phyloP scores from a whole-genome alignment of 2,329 filamentous ascomycete species.

The Davidsoniella virescens region DNA sequence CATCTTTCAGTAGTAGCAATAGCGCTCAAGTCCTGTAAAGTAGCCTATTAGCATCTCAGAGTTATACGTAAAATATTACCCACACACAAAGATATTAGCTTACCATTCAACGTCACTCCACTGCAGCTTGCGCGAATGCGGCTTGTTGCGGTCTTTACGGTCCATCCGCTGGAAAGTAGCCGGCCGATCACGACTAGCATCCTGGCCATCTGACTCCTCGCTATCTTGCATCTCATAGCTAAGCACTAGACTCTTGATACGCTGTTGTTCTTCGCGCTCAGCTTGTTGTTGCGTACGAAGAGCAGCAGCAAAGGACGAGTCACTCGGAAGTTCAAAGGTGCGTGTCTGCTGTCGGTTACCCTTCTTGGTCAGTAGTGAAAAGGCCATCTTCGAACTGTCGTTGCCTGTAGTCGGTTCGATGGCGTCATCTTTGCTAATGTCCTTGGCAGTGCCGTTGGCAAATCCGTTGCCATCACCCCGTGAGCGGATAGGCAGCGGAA shows the following conservation, averaged over 20 bases:
- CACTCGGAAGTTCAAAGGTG: constrained; percentile 73
- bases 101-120: constrained; percentile 98
- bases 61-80: no score
- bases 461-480: constrained; percentile 22
- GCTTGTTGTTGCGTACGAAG: constrained; percentile 94
- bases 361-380: constrained; percentile 86
- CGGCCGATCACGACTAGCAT: constrained; percentile 27
- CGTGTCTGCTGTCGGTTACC: constrained; percentile 93
- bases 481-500: constrained; percentile 80
- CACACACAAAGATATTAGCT: neutral
- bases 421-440: neutral
- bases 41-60: no score
- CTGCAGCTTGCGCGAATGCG: constrained; percentile 79
- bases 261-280: constrained; percentile 88
- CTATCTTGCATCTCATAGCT: constrained; percentile 87
- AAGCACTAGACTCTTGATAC: constrained; percentile 93
- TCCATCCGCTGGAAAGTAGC: constrained; percentile 33
- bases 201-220: constrained; percentile 54
- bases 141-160: constrained; percentile 51
- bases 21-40: no score
- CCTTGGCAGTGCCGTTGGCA: neutral
- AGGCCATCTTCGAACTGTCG: constrained; percentile 59
- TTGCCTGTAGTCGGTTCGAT: neutral
- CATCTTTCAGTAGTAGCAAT: no score
- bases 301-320: constrained; percentile 87